These are phyloP conservation scores for Gynochthodes officinalis DNA, from an alignment of 257 asterid species.

Conservation along the genomic window DNA sequence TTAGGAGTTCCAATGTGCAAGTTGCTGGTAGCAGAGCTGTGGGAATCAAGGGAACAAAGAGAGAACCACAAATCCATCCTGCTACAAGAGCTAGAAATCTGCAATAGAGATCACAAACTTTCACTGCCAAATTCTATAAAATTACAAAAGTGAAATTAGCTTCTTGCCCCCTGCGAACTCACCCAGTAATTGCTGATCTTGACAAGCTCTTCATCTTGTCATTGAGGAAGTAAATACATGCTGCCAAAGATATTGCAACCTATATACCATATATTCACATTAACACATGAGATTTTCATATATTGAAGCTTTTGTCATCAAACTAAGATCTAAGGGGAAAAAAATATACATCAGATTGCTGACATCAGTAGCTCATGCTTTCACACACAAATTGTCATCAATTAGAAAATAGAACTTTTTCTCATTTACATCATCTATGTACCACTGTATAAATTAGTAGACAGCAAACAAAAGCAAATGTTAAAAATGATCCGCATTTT, in stretches of 20 bases:
- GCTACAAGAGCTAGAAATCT: slow-evolving; percentile 80
- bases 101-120: slow-evolving; percentile 21
- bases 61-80: slow-evolving; percentile 85
- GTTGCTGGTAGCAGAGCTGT: slow-evolving; percentile 72
- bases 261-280: slow-evolving; percentile 18
- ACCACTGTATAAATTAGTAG: neutral
- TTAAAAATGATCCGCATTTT: no score
- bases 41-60: slow-evolving; percentile 67
- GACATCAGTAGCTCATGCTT: neutral
- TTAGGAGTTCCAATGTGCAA: slow-evolving; percentile 88
- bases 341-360: neutral
- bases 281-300: neutral
- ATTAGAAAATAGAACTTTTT: neutral
- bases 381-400: no score
- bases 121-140: neutral
- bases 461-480: neutral
- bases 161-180: slow-evolving; percentile 24
- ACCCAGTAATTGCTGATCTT: slow-evolving; percentile 89
- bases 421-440: neutral
- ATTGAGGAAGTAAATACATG: slow-evolving; percentile 91
- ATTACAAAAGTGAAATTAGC: neutral
- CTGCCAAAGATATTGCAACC: slow-evolving; percentile 92
- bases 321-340: neutral
- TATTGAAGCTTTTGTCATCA: neutral
- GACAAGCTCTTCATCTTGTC: slow-evolving; percentile 87